Percentiles rank a stretch among this genome's conserved stretches.
Conservation (phyloP, 2,329 filamentous ascomycete genomes). For the Orbilia blumenaviensis region DNA sequence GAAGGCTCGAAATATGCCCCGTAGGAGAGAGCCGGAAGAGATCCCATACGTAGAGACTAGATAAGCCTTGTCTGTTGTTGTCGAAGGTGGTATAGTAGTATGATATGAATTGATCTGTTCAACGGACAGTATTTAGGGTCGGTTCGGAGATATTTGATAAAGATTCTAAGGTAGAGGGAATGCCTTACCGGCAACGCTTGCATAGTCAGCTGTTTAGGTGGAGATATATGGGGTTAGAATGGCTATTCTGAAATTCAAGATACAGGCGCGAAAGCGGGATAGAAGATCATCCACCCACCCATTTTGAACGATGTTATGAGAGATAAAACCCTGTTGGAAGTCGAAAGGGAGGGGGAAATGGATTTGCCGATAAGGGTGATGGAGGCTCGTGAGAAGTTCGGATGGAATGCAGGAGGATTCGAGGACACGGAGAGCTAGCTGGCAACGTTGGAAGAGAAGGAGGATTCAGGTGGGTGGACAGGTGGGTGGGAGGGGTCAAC, state of each 20-base stretch:
- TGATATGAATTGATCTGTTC: slow-evolving; percentile 81
- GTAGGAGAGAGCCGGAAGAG: background rate
- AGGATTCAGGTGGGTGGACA: background rate
- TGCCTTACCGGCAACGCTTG: slow-evolving; percentile 14
- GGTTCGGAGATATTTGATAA: background rate
- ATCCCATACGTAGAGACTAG: slow-evolving; percentile 78
- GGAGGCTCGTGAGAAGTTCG: slow-evolving; percentile 4
- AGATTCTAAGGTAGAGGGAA: background rate
- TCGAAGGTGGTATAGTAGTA: slow-evolving; percentile 95
- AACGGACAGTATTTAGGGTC: background rate
- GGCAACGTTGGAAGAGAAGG: no score
- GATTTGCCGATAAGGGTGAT: background rate
- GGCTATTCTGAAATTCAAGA: background rate
- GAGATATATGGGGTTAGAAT: slow-evolving; percentile 3
- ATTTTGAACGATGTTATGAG: slow-evolving; percentile 28
- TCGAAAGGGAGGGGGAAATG: background rate
- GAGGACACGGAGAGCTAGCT: background rate
- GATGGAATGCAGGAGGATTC: slow-evolving; percentile 10
- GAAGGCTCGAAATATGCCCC: no score
- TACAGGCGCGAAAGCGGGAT: background rate
- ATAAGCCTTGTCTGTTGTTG: slow-evolving; percentile 71
- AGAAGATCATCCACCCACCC: slow-evolving; percentile 10
- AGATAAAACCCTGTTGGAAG: background rate
- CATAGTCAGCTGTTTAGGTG: slow-evolving; percentile 11
- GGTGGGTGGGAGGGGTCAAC: slow-evolving; percentile 28